Percentiles rank a stretch among this genome's conserved stretches.
Conservation (phyloP, 805 yeast species). For the Kodamaea neixiangensis region DNA sequence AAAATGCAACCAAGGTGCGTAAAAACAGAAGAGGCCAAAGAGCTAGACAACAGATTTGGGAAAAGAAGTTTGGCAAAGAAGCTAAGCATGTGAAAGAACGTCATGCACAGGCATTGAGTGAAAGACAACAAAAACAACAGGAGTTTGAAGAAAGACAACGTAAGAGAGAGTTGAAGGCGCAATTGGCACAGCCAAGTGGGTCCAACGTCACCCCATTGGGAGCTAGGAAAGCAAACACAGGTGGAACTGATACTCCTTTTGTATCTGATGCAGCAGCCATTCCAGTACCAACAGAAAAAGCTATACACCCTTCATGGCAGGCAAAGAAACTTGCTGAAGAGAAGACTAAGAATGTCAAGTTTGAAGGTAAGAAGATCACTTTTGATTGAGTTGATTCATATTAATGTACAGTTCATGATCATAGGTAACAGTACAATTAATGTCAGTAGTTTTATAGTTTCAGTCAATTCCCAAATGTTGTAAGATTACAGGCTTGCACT, state of each 20-base stretch:
- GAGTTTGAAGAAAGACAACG: constrained; percentile 75
- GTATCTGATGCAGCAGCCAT: constrained; percentile 18
- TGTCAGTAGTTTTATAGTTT: no score
- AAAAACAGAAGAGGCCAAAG: constrained; percentile 96
- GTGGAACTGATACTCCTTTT: constrained; percentile 1
- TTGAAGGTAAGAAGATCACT: constrained; percentile 80
- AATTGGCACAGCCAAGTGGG: constrained; percentile 40
- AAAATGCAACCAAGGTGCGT: constrained; percentile 55
- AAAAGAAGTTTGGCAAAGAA: constrained; percentile 73
- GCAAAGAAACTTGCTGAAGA: constrained; percentile 81
- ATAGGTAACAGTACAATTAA: background rate
- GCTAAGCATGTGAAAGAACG: constrained; percentile 85
- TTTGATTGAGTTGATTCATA: constrained; percentile 48
- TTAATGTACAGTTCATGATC: background rate
- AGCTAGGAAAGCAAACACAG: constrained; percentile 22
- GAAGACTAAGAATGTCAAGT: constrained; percentile 61
- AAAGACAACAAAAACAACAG: constrained; percentile 57
- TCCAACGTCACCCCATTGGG: constrained; percentile 43
- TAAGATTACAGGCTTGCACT: no score
- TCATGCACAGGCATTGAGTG: constrained; percentile 51
- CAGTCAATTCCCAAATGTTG: no score
- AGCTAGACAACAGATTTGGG: constrained; percentile 97
- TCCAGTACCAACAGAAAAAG: constrained; percentile 11
- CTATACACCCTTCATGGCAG: constrained; percentile 96
- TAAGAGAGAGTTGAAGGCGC: constrained; percentile 60